Evolutionary conservation across 2,329 filamentous ascomycete genomes (phyloP).

Genomic region (Grosmannia huntii): DNA sequence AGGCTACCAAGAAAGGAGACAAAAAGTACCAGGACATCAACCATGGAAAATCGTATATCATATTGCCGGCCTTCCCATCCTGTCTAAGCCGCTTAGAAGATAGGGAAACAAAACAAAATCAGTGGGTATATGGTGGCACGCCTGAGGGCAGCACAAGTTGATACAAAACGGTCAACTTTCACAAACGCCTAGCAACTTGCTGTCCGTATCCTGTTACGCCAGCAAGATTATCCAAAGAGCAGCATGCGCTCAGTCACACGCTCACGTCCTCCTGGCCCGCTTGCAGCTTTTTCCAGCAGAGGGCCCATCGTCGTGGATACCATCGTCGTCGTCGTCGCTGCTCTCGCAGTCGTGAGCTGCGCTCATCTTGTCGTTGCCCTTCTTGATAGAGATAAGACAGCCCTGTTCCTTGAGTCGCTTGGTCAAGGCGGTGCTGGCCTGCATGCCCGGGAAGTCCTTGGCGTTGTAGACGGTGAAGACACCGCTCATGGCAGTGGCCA

Average conservation of each 20-base stretch:
- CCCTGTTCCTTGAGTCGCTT: constrained; percentile 67
- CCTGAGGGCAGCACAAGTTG: not conserved
- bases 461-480: constrained; percentile 72
- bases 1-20: too few relatives aligned
- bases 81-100: too few relatives aligned
- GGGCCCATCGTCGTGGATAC: not conserved
- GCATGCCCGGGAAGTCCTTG: constrained; percentile 79
- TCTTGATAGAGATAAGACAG: constrained; percentile 76
- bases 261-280: not conserved
- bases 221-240: not conserved
- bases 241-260: not conserved
- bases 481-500: constrained; percentile 46
- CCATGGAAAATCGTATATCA: too few relatives aligned
- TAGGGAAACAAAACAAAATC: too few relatives aligned
- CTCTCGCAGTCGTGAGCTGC: constrained; percentile 20
- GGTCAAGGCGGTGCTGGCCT: constrained; percentile 60
- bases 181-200: not conserved
- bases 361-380: constrained; percentile 58
- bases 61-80: too few relatives aligned
- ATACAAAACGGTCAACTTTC: not conserved
- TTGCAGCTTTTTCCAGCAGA: not conserved
- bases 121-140: too few relatives aligned
- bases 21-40: too few relatives aligned
- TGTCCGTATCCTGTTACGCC: not conserved
- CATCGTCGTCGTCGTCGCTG: not conserved